Base-by-base conservation (phyloP, 2,329 filamentous ascomycete genomes). In the Epichloe elymi region DNA sequence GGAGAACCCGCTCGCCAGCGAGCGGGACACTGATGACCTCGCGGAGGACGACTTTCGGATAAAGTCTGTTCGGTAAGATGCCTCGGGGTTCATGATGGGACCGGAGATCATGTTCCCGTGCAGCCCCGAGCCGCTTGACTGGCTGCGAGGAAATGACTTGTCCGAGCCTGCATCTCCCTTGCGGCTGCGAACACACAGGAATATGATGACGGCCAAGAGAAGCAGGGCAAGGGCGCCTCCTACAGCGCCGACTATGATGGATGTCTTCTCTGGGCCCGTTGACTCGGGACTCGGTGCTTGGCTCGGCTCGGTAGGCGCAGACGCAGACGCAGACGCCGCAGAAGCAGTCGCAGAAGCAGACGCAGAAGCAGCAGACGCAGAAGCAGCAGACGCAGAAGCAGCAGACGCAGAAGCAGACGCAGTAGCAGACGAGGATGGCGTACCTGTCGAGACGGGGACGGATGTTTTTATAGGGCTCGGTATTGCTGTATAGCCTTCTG, bases 41-140 rank as follows among this genome's bases (percentile, higher is more conserved):
- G 41, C 33, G 14, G 54, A 51, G 38, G 46, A 56, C 33, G 60
- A 59, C 58, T 70, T 70, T 59, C 71, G 74, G 40, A 75, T 72
- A 57, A 80, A 80, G 58, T 80, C 78, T 38, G 70, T 72, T 49
- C 76, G 72, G 53, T 73, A 66, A 38, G 63, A 63, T 57, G 68
- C 65, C 20, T 52, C 47, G 41, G 65, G 58, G 50, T 67, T 61
- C 45, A 75, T 66, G 52, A 83, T 71, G 53, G 82, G 70, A 58
- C 82, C 74, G 55, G 76, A 80, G 57, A 82, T 74, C 58, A 80
- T 71, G 58, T 74, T 74, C 41, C 59, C 57, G 41, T 60, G 57
- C n/a, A 56, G 58, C 40, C 56, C 56, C 10, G 58, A 55, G 48
- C 57, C 47, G 42, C 46, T 47, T 20, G 50, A 41, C 23, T 53